Evolutionary conservation across 768 basidiomycete species (phyloP).

Genomic region (Kwoniella sp.): DNA sequence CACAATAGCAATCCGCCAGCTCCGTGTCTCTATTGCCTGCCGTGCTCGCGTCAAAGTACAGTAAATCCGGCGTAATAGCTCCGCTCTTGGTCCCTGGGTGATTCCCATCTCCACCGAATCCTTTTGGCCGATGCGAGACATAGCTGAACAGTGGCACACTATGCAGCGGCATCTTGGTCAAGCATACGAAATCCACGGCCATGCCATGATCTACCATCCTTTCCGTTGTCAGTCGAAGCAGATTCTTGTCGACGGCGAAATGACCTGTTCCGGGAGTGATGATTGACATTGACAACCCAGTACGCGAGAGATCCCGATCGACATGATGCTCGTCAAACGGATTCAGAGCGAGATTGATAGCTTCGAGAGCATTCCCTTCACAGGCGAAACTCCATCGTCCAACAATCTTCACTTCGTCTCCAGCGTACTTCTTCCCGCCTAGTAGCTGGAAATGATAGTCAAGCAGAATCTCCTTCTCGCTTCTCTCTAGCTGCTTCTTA

Average conservation of each 20-base stretch:
- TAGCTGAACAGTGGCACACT: constrained; percentile 93
- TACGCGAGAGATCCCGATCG: constrained; percentile 87
- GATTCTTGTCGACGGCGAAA: constrained; percentile 85
- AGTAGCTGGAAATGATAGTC: constrained; percentile 72
- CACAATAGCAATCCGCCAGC: constrained; percentile 50
- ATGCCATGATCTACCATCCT: constrained; percentile 93
- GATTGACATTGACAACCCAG: constrained; percentile 77
- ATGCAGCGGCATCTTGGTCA: constrained; percentile 89
- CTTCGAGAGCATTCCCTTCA: constrained; percentile 93
- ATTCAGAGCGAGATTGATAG: constrained; percentile 86
- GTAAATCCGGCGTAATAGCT: constrained; percentile 59
- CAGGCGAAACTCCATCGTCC: constrained; percentile 64
- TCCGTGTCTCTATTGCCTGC: constrained; percentile 34
- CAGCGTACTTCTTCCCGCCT: constrained; percentile 21
- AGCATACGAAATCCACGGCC: constrained; percentile 79
- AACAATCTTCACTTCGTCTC: constrained; percentile 49
- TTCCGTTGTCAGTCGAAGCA: constrained; percentile 87
- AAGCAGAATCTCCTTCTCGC: constrained; percentile 86
- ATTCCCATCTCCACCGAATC: constrained; percentile 16
- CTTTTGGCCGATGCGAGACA: constrained; percentile 62
- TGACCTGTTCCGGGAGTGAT: constrained; percentile 93
- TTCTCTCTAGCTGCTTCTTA: constrained; percentile 72
- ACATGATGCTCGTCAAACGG: constrained; percentile 93
- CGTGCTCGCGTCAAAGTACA: constrained; percentile 50
- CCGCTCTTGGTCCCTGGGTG: constrained; percentile 16